A percentile compares a stretch with the other conserved stretches of the same genome.
Evolutionary conservation across 371 early-diverging fungal species (phyloP).

Genomic region (Cokeromyces recurvatus): DNA sequence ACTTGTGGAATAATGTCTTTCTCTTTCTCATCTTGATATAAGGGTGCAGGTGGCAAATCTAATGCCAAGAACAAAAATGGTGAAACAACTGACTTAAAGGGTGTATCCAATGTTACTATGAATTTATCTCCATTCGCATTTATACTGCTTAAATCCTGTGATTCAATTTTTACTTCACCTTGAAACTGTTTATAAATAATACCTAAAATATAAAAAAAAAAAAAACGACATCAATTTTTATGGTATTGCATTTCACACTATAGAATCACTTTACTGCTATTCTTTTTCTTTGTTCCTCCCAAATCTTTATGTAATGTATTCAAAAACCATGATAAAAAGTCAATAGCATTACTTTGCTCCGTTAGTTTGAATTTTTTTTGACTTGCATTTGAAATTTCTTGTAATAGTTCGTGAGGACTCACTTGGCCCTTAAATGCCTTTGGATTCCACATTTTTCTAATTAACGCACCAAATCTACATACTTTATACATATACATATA

Average conservation of each 20-base stretch:
- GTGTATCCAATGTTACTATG: too few species aligned
- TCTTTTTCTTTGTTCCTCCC: constrained; percentile 69
- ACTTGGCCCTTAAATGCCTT: constrained; percentile 94
- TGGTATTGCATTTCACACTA: background rate
- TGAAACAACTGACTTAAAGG: constrained; percentile 30
- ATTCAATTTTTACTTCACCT: constrained; percentile 75
- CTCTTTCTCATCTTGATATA: constrained; percentile 88
- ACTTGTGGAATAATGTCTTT: constrained; percentile 92
- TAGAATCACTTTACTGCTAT: constrained; percentile 54
- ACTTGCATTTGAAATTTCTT: constrained; percentile 87
- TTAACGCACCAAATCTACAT: constrained; percentile 71
- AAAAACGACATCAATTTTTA: too few species aligned
- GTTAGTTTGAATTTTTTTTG: constrained; percentile 77
- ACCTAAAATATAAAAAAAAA: constrained; percentile 23
- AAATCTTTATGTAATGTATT: constrained; percentile 86
- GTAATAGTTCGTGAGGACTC: constrained; percentile 93
- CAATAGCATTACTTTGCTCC: constrained; percentile 83
- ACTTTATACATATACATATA: constrained; percentile 42
- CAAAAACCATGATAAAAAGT: constrained; percentile 92
- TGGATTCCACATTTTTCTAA: constrained; percentile 94
- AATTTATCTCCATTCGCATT: constrained; percentile 24
- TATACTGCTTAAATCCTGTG: constrained; percentile 49
- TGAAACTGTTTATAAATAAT: constrained; percentile 81
- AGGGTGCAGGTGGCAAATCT: constrained; percentile 90
- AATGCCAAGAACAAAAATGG: constrained; percentile 88